Conservation (phyloP, 768 basidiomycete genomes). For the Chiua virens region DNA sequence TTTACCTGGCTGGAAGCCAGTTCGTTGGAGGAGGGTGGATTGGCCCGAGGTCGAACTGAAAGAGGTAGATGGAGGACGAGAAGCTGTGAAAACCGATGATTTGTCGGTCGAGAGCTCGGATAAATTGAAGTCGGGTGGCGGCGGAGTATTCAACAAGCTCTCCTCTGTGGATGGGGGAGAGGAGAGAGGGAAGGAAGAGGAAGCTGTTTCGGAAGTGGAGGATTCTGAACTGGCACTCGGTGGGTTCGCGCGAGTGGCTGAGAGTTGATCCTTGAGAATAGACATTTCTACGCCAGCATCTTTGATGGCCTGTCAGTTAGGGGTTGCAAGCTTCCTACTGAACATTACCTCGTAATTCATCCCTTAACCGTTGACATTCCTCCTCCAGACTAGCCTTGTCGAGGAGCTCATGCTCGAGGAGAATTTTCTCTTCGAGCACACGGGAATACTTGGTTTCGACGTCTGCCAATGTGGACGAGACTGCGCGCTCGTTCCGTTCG, state of each 20-base stretch:
- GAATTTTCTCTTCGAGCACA: constrained; percentile 93
- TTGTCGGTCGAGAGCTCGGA: constrained; percentile 54
- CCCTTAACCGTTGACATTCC: constrained; percentile 85
- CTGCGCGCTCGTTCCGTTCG: constrained; percentile 90
- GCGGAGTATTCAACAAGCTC: constrained; percentile 56
- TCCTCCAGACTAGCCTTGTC: constrained; percentile 90
- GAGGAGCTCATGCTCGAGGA: constrained; percentile 92
- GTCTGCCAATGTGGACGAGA: constrained; percentile 78
- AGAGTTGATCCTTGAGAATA: constrained; percentile 76
- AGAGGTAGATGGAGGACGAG: constrained; percentile 32
- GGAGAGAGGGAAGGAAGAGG: constrained; percentile 37
- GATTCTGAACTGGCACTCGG: constrained; percentile 26
- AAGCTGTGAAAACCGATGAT: constrained; percentile 36
- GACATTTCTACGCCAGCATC: constrained; percentile 85
- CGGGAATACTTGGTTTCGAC: constrained; percentile 87
- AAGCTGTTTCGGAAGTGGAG: constrained; percentile 27
- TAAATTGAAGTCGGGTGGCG: constrained; percentile 60
- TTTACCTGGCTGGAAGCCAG: constrained; percentile 48
- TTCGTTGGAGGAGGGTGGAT: constrained; percentile 49
- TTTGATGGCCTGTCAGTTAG: constrained; percentile 33
- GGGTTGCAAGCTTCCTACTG: constrained; percentile 10
- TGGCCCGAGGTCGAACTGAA: constrained; percentile 39
- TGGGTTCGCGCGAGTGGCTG: constrained; percentile 36
- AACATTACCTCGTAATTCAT: constrained; percentile 87
- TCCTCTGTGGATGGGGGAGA: constrained; percentile 42